These are phyloP conservation scores for Fusarium torreyae DNA, from an alignment of 2,329 filamentous ascomycete genomes.

Conservation along the genomic window DNA sequence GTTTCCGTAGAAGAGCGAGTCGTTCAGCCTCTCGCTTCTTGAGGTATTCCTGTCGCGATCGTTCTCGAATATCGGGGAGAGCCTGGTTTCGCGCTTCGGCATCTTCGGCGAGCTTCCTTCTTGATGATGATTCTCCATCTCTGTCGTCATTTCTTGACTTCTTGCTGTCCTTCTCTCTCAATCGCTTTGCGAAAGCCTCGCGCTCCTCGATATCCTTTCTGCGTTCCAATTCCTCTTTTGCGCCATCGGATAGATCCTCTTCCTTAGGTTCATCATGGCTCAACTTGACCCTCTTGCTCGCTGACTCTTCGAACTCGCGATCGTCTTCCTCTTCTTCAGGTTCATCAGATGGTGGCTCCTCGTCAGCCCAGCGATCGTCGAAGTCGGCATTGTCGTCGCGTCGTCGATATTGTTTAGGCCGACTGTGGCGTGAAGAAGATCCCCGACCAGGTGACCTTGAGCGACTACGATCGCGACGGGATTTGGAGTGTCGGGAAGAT, in stretches of 20 bases:
- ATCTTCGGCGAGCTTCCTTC: slow-evolving; percentile 67
- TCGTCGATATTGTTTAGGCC: slow-evolving; percentile 61
- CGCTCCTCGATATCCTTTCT: slow-evolving; percentile 80
- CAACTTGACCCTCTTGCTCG: slow-evolving; percentile 78
- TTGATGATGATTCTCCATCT: slow-evolving; percentile 70
- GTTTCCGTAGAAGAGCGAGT: slow-evolving; percentile 86
- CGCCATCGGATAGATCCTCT: slow-evolving; percentile 72
- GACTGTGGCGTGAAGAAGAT: slow-evolving; percentile 51
- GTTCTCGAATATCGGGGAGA: slow-evolving; percentile 84
- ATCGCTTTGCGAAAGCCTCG: slow-evolving; percentile 83
- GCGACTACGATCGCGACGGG: slow-evolving; percentile 52
- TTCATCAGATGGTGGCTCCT: slow-evolving; percentile 69
- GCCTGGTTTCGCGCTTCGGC: slow-evolving; percentile 77
- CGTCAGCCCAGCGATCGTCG: slow-evolving; percentile 87
- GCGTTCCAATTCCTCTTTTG: slow-evolving; percentile 70
- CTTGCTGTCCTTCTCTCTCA: slow-evolving; percentile 79
- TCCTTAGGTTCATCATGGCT: slow-evolving; percentile 66
- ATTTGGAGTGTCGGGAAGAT: slow-evolving; percentile 47
- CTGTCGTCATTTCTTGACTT: slow-evolving; percentile 78
- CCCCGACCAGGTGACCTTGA: slow-evolving; percentile 53
- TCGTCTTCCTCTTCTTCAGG: slow-evolving; percentile 64
- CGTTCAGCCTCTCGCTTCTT: slow-evolving; percentile 92
- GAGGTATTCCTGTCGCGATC: slow-evolving; percentile 92
- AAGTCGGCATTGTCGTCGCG: slow-evolving; percentile 67
- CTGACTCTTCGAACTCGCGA: slow-evolving; percentile 76